Percentiles rank a stretch among this genome's conserved stretches.
Evolutionary conservation across 2,329 filamentous ascomycete species (phyloP).

Genomic region (Chaetomiaceae sp.): DNA sequence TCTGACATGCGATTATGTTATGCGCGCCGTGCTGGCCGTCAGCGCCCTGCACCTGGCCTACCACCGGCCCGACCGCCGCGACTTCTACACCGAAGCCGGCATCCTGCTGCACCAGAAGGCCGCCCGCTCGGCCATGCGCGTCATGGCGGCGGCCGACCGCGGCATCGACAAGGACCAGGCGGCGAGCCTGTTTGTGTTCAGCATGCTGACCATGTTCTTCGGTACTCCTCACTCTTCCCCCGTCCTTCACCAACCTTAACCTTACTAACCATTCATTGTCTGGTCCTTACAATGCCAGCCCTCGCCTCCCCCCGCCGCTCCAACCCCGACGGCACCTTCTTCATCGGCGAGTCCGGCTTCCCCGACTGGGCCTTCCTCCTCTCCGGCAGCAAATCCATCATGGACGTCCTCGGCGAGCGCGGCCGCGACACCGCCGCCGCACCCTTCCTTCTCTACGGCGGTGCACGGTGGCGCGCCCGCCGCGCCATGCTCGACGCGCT

Average conservation of each 20-base stretch:
- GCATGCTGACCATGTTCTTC: slow-evolving; percentile 31
- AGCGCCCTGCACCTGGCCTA: slow-evolving; percentile 44
- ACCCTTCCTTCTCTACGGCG: slow-evolving; percentile 24
- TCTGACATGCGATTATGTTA: slow-evolving; percentile 41
- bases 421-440: slow-evolving; percentile 16
- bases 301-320: slow-evolving; percentile 28
- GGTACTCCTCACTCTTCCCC: slow-evolving; percentile 9
- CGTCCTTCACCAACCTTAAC: no score
- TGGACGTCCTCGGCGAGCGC: slow-evolving; percentile 19
- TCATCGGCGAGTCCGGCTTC: slow-evolving; percentile 26
- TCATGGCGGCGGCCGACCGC: slow-evolving; percentile 21
- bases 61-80: slow-evolving; percentile 31
- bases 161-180: slow-evolving; percentile 17
- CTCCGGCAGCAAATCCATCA: slow-evolving; percentile 25
- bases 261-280: background rate
- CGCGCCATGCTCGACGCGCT: slow-evolving; percentile 6
- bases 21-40: slow-evolving; percentile 43
- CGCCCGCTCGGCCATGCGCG: slow-evolving; percentile 23
- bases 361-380: slow-evolving; percentile 31
- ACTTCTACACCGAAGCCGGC: slow-evolving; percentile 32
- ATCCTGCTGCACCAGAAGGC: slow-evolving; percentile 29
- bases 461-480: slow-evolving; percentile 20
- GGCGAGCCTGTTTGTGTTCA: slow-evolving; percentile 26
- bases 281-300: slow-evolving; percentile 5
- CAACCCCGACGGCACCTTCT: slow-evolving; percentile 26